Conservation (phyloP, 805 yeast genomes). For the Starmerella etchellsii region DNA sequence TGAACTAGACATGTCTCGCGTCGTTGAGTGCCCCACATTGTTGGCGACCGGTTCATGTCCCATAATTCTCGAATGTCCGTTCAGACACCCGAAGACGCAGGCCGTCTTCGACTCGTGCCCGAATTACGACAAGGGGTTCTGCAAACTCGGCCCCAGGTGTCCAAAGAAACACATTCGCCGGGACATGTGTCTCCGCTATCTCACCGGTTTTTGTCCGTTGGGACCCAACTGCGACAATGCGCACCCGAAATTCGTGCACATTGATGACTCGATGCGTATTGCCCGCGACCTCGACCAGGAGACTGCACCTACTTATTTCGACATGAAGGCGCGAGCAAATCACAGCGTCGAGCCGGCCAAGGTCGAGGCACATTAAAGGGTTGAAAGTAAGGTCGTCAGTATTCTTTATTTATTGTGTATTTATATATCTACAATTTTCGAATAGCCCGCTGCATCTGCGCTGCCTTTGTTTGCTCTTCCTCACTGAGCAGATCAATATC, state of each 20-base stretch:
- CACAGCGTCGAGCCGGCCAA: too few relatives aligned
- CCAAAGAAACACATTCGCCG: constrained; percentile 64
- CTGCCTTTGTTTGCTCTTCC: constrained; percentile 1
- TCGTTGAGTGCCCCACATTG: constrained; percentile 92
- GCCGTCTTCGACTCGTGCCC: constrained; percentile 69
- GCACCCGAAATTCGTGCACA: constrained; percentile 61
- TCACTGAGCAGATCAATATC: constrained; percentile 1
- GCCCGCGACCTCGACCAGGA: constrained; percentile 21
- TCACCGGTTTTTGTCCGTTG: constrained; percentile 87
- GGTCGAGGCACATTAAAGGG: too few relatives aligned
- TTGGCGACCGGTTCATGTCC: constrained; percentile 61
- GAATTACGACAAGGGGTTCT: constrained; percentile 76
- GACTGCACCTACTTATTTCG: not conserved
- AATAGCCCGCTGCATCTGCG: constrained; percentile 1
- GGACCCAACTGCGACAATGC: constrained; percentile 64
- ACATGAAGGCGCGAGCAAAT: not conserved
- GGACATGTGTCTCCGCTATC: constrained; percentile 61
- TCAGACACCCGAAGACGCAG: constrained; percentile 40
- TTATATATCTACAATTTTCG: not conserved
- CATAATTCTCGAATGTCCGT: constrained; percentile 87
- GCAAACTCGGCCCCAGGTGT: constrained; percentile 84
- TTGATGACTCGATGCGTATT: constrained; percentile 30
- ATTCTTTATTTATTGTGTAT: too few relatives aligned
- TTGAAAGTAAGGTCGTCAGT: too few relatives aligned
- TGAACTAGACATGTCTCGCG: constrained; percentile 82